Base-by-base conservation (phyloP, 768 basidiomycete genomes). In the Russula earlei region DNA sequence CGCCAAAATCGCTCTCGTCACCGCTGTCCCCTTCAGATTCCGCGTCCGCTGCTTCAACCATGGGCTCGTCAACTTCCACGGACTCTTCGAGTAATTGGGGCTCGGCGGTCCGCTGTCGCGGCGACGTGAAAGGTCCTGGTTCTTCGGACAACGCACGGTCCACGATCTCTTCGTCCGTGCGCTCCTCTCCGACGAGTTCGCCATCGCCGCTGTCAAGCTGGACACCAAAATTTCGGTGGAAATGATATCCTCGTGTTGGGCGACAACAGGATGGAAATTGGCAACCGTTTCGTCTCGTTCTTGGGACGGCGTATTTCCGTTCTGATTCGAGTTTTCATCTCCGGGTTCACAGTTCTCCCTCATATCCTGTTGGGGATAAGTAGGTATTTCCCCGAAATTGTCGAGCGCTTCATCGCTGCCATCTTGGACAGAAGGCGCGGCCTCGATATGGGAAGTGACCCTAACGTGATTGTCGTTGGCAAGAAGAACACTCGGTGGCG, bases 1-100 rank as follows among this genome's bases (percentile, higher is more conserved):
- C 72, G n/a, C 78, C 78, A 14, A 72, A 68, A 47, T 80, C 78
- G 8, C 74, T 72, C 5, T 71, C 71, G 43, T 62, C 54, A 4
- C 72, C 68, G 25, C 69, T 63, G 19, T 67, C 70, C 11, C 65
- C 70, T 4, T 59, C 64, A 24, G 60, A 59, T 22, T 68, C 70
- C 1, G 65, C 67, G 27, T 60, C 65, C 49, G 52, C 59, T 62
- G 48, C 55, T 61, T 29, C 54, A 24, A 33, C 44, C 40, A 55
- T 58, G 1, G 49, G 54, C 19, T 56, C 62, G 19, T 59, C 62
- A 10, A 58, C 59, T 11, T 64, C 56, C 19, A 38, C 5, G 46
- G 12, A 24, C 42, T 54, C 50, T 37, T 49, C 40, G 25, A 34
- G 24, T 25, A 17, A 22, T 33, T 24, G 49, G 20, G 20, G 10